A percentile compares a stretch with the other conserved stretches of the same genome.
These are phyloP conservation scores for Pleomassaria siparia DNA, from an alignment of 2,329 filamentous ascomycete genomes.

Conservation along the genomic window DNA sequence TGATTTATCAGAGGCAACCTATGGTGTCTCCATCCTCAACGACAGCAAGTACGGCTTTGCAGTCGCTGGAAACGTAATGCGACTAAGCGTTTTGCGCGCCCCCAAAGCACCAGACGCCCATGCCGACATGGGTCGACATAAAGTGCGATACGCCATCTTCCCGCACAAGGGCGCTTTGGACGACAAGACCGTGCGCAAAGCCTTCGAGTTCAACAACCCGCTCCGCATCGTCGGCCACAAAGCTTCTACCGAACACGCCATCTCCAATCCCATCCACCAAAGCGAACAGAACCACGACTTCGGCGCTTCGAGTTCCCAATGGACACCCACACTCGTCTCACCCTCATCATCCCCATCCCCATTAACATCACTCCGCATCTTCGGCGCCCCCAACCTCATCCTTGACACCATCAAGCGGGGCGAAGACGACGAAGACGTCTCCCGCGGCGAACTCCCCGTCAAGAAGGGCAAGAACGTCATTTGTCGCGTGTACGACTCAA, in stretches of 20 bases:
- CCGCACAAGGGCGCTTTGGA: constrained; percentile 76
- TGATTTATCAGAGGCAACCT: constrained; percentile 82
- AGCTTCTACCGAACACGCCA: not conserved
- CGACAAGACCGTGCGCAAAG: constrained; percentile 74
- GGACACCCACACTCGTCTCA: constrained; percentile 25
- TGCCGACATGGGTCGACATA: constrained; percentile 89
- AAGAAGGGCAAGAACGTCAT: constrained; percentile 78
- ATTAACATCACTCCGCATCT: constrained; percentile 65
- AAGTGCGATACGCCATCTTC: constrained; percentile 86
- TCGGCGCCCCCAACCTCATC: constrained; percentile 66
- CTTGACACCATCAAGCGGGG: constrained; percentile 91
- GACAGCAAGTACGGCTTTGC: constrained; percentile 97
- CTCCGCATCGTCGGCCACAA: constrained; percentile 56
- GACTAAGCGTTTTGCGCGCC: constrained; percentile 79
- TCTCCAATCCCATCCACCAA: not conserved
- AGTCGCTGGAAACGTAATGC: constrained; percentile 85
- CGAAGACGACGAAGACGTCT: constrained; percentile 58
- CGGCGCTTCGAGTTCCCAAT: not conserved
- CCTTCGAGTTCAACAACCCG: constrained; percentile 88
- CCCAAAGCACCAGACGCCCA: constrained; percentile 92
- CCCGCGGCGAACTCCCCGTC: constrained; percentile 54
- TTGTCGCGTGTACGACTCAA: constrained; percentile 80
- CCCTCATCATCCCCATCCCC: constrained; percentile 30
- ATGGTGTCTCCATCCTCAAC: constrained; percentile 90
- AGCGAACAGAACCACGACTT: not conserved